Percentiles rank a stretch among this genome's conserved stretches.
These are phyloP conservation scores for Prinsepia uniflora DNA, from an alignment of 306 rosid genomes.

Conservation along the genomic window DNA sequence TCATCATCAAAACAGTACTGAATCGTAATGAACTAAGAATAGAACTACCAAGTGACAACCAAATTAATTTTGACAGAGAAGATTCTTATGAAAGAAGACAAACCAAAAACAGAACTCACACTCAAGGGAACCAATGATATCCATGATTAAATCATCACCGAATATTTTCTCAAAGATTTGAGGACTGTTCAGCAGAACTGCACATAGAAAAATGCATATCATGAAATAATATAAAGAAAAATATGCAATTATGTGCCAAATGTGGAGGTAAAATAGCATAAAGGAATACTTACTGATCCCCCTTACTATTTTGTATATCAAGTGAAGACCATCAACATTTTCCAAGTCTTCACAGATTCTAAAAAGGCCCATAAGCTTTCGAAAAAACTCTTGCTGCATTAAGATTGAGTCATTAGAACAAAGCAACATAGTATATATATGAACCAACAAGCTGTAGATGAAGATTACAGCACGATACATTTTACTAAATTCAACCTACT, in stretches of 20 bases:
- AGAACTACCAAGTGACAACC: conserved; percentile 7
- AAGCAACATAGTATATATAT: not conserved
- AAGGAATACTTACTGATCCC: conserved; percentile 76
- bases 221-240: not conserved
- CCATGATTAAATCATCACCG: conserved; percentile 78
- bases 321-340: conserved; percentile 81
- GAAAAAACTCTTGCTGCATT: conserved; percentile 77
- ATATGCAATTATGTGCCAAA: not conserved
- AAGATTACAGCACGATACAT: not conserved
- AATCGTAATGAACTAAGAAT: conserved; percentile 17
- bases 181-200: conserved; percentile 85
- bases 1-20: conserved; percentile 6
- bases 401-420: not conserved
- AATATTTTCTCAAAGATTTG: conserved; percentile 82
- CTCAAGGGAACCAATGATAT: conserved; percentile 83
- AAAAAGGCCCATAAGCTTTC: conserved; percentile 73
- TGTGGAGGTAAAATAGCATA: conserved; percentile 7
- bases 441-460: not conserved
- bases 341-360: conserved; percentile 73
- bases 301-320: conserved; percentile 84
- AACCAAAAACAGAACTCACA: conserved; percentile 52
- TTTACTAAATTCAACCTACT: not conserved
- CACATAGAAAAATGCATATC: conserved; percentile 21
- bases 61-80: not conserved
- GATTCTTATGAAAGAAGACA: conserved; percentile 11